Evolutionary conservation across 352 stramenopile species (phyloP), one percentile per base, ranked within the genome.

Genomic region (Pythium aphanidermatum): DNA sequence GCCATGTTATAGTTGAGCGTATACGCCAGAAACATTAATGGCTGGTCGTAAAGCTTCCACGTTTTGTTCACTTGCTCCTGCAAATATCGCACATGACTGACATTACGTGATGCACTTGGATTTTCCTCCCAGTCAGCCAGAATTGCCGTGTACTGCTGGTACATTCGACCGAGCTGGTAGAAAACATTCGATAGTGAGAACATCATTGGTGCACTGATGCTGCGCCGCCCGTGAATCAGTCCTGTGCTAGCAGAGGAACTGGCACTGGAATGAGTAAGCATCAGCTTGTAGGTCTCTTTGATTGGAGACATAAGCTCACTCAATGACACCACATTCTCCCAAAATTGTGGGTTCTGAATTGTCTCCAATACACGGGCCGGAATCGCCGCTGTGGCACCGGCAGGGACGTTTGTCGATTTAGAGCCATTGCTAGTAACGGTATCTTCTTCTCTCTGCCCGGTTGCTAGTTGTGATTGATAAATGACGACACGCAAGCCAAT

Each of bases 231-330:
- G n/a, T 14, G 16, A 26, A 23, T 21, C 17, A 25, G 5, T 26
- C 35, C 17, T 26, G 17, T 11, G 9, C 19, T 5, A 23, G 5
- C n/a, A n/a, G n/a, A n/a, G n/a, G n/a, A n/a, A n/a, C n/a, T n/a
- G n/a, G n/a, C n/a, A 14, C 28, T 20, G 30, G 26, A 52, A 38
- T 60, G 52, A 39, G 70, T 61, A 19, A 38, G 56, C 74, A 87
- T 83, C 43, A 87, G 63, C 41, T 76, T 74, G 46, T 78, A 68
- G 0, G 74, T 83, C 29, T 90, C 77, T 45, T 90, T 90, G 29
- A 90, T 74, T 6, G 77, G 77, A 2, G 74, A 83, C 62, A 90
- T 84, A 6, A 90, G 47, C 36, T 90, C 77, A 35, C 77, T 90
- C 11, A 90, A 46, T 8, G 74, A 79, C 11, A 82, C 67, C 8